phyloP scores from a whole-genome alignment of 768 basidiomycete species.

The Leccinum disarticulatum region DNA sequence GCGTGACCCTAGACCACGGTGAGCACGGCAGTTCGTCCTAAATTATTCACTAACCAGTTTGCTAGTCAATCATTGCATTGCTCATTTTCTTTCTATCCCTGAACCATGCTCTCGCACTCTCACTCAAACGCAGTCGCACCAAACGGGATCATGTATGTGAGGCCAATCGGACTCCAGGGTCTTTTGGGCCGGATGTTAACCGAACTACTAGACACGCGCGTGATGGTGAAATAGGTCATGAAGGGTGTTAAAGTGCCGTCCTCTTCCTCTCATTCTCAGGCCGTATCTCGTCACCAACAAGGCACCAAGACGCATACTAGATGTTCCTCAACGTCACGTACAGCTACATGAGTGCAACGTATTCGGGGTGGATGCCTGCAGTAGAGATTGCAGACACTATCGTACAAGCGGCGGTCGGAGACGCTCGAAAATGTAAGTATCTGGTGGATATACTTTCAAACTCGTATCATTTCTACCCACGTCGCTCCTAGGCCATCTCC shows the following conservation, averaged over 20 bases:
- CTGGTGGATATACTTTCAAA: conserved; percentile 74
- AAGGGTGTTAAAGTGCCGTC: conserved; percentile 63
- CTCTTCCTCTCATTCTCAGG: background rate
- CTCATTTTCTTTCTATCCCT: conserved; percentile 67
- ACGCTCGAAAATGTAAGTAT: conserved; percentile 82
- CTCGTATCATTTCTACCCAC: no score
- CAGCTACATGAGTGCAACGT: conserved; percentile 92
- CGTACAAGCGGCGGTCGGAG: conserved; percentile 86
- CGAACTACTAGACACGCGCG: conserved; percentile 90
- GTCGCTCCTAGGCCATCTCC: no score
- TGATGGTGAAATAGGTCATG: conserved; percentile 99
- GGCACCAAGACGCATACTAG: conserved; percentile 69
- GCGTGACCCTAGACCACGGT: no score
- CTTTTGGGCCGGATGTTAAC: conserved; percentile 74
- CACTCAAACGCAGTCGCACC: conserved; percentile 88
- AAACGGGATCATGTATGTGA: conserved; percentile 90
- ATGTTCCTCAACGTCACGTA: conserved; percentile 78
- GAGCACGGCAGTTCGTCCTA: background rate
- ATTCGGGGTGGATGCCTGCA: conserved; percentile 96
- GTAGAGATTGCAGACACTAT: conserved; percentile 98
- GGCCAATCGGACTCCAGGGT: no score
- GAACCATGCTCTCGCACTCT: conserved; percentile 83
- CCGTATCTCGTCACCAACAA: conserved; percentile 29
- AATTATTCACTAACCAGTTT: conserved; percentile 2
- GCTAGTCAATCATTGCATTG: conserved; percentile 71